A percentile compares a stretch with the other conserved stretches of the same genome.
Conservation (phyloP, 495 filamentous ascomycete species). For the Neurospora sp. region DNA sequence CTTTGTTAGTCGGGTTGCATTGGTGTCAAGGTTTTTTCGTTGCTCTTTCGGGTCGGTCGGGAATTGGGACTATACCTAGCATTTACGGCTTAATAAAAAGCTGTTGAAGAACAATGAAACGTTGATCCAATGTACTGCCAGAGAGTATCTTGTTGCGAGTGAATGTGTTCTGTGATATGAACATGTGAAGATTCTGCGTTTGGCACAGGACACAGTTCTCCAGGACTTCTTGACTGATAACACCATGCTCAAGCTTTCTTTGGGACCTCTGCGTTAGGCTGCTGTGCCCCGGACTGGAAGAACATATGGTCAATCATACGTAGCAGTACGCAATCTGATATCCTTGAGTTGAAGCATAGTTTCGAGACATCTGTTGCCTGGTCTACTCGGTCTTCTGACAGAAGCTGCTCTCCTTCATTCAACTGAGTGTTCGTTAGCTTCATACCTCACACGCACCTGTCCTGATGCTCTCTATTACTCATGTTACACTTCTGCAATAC, state of each 20-base stretch:
- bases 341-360: not conserved
- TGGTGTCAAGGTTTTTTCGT: slow-evolving; percentile 42
- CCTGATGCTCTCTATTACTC: not conserved
- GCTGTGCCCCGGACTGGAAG: not conserved
- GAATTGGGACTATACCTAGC: slow-evolving; percentile 27
- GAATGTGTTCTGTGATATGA: too few species aligned
- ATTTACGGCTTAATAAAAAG: slow-evolving; percentile 36
- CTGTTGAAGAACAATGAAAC: slow-evolving; percentile 35
- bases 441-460: not conserved
- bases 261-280: not conserved
- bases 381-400: not conserved
- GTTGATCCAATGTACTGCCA: slow-evolving; percentile 20
- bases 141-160: too few species aligned
- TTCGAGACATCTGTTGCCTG: not conserved
- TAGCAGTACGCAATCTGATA: not conserved
- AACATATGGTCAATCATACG: not conserved
- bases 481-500: too few species aligned
- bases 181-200: too few species aligned
- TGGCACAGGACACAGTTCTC: not conserved
- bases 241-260: not conserved
- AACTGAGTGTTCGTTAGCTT: not conserved
- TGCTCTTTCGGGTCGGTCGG: slow-evolving; percentile 33
- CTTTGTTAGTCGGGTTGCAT: slow-evolving; percentile 42
- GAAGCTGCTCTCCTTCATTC: not conserved
- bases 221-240: not conserved